A percentile compares a stretch with the other conserved stretches of the same genome.
Evolutionary conservation across 345 rosid species (phyloP).

Genomic region (Punica granatum): DNA sequence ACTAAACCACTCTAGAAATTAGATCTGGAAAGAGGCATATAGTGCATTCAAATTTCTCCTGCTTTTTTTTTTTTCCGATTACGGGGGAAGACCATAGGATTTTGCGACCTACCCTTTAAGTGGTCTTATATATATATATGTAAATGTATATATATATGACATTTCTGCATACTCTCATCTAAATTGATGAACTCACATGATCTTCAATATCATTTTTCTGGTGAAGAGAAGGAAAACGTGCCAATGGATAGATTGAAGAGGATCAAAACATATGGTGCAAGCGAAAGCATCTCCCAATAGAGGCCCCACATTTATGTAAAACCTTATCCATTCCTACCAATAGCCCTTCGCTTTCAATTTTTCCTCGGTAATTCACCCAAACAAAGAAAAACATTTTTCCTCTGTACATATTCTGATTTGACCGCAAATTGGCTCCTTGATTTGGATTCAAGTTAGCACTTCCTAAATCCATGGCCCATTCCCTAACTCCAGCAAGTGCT

Average conservation of each 20-base stretch:
- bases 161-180: too few relatives aligned
- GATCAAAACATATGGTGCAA: not conserved
- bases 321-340: conserved; percentile 2
- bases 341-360: not conserved
- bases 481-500: conserved; percentile 2
- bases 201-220: too few relatives aligned
- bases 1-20: too few relatives aligned
- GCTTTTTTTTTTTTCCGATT: too few relatives aligned
- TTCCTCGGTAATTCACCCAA: not conserved
- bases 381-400: too few relatives aligned
- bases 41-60: too few relatives aligned
- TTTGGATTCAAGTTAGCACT: not conserved
- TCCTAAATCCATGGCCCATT: not conserved
- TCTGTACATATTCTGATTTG: not conserved
- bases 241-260: not conserved
- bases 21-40: too few relatives aligned
- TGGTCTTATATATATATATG: too few relatives aligned
- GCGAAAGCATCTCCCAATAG: not conserved
- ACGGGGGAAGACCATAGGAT: too few relatives aligned
- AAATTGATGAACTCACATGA: too few relatives aligned
- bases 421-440: not conserved
- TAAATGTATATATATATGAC: too few relatives aligned
- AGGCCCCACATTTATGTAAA: not conserved
- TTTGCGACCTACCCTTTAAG: too few relatives aligned
- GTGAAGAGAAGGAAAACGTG: not conserved